Base-by-base conservation (phyloP, 345 rosid species). In the Linum lewisii region DNA sequence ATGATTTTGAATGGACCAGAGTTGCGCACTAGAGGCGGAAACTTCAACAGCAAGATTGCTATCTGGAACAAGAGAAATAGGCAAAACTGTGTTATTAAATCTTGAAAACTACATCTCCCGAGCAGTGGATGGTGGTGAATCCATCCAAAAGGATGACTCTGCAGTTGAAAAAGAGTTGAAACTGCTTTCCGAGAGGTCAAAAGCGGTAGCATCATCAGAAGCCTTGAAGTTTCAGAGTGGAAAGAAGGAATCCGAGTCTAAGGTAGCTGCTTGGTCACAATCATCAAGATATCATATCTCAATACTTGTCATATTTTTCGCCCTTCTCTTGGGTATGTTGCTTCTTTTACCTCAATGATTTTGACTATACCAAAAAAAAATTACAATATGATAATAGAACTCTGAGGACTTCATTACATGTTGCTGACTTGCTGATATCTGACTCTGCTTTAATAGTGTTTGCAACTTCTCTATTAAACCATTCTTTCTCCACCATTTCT, bases 181-280 rank as follows among this genome's bases (percentile, higher is more conserved):
- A 62, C 57, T 68, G 69, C 86, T 83, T 70, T 67, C 75, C 21
- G 78, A 67, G 64, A 73, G 50, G 58, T 69, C 88, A 64, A 68
- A 74, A 67, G 72, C 26, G 73, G 73, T 71, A 59, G 67, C 67
- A 42, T 58, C 69, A 50, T 69, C 80, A 54, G 81, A 82, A 58
- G 68, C 77, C 55, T 24, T 53, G 16, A 32, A 59, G 49, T 16
- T 55, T 2, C 77, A 69, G 66, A 69, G 29, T 37, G 57, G 74
- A 59, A 77, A 76, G 64, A 77, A 26, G 42, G 66, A 64, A 67
- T 64, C 69, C 78, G 51, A 76, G 34, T 51, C 66, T 72, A 73
- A 88, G 99, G 99, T 93, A 88, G 91, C 81, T 74, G 77, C 78
- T 75, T 78, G 73, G 81, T 61, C 85, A 81, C 77, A 26, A 70